phyloP scores from a whole-genome alignment of 2,329 filamentous ascomycete genomes.

The Penicillium sp. region DNA sequence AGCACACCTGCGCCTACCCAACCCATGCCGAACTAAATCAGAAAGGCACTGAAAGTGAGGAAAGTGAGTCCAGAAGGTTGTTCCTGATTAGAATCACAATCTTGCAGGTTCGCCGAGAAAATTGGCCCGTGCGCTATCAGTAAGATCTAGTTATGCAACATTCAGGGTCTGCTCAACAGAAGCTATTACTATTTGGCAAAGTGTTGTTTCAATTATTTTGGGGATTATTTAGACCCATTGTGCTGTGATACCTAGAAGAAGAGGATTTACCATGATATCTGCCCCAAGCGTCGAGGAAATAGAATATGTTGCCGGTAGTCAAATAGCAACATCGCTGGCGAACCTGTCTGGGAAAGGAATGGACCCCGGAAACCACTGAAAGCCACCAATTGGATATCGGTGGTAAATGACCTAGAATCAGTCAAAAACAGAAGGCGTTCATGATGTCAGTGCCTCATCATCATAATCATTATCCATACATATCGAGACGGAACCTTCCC shows the following conservation, averaged over 20 bases:
- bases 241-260: background rate
- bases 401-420: background rate
- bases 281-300: background rate
- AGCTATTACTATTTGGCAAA: background rate
- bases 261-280: background rate
- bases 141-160: constrained; percentile 1
- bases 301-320: background rate
- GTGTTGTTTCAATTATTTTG: background rate
- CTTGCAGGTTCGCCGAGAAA: constrained; percentile 11
- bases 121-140: constrained; percentile 18
- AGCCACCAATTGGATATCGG: background rate
- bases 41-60: background rate
- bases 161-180: background rate
- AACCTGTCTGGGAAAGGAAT: constrained; percentile 4
- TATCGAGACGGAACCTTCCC: background rate
- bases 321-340: background rate
- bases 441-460: constrained; percentile 34
- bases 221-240: background rate
- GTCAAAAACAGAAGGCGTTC: background rate
- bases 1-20: constrained; percentile 41
- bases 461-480: background rate
- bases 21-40: constrained; percentile 36
- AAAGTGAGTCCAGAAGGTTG: background rate
- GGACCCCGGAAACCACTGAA: background rate
- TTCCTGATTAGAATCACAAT: constrained; percentile 3